Evolutionary conservation across 2,329 filamentous ascomycete genomes (phyloP).

Genomic region (Phoma sp.): DNA sequence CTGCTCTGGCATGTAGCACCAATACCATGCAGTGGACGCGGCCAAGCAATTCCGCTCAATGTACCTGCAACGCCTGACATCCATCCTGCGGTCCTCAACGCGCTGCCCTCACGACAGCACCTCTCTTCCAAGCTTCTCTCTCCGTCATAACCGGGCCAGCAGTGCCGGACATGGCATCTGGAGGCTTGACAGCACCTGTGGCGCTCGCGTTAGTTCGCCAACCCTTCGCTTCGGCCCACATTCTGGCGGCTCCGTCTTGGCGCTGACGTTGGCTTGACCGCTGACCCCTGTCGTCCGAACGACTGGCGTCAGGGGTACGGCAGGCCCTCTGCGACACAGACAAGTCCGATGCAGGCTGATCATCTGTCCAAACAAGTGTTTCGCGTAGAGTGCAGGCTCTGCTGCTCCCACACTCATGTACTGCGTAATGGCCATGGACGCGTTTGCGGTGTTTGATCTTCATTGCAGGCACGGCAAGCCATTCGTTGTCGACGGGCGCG

Average conservation of each 20-base stretch:
- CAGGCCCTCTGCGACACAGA: slow-evolving; percentile 1
- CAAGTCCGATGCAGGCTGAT: not conserved
- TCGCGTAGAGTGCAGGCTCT: slow-evolving; percentile 5
- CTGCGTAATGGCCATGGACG: not conserved
- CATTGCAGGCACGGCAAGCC: slow-evolving; percentile 4
- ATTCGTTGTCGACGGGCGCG: not conserved
- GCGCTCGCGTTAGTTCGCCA: not conserved
- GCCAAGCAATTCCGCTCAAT: slow-evolving; percentile 18
- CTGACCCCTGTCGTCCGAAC: slow-evolving; percentile 1
- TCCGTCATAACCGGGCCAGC: not conserved
- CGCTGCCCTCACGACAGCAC: not conserved
- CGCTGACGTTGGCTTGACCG: slow-evolving; percentile 6
- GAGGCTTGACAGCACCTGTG: not conserved
- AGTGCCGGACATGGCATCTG: slow-evolving; percentile 5
- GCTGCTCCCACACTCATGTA: not conserved
- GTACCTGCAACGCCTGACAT: not conserved
- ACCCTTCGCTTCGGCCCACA: slow-evolving; percentile 1
- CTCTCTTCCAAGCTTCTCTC: not conserved
- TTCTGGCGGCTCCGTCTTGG: slow-evolving; percentile 6
- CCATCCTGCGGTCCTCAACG: not conserved
- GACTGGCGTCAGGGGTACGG: slow-evolving; percentile 10
- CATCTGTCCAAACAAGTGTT: slow-evolving; percentile 10
- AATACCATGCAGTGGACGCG: slow-evolving; percentile 13
- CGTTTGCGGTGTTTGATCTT: slow-evolving; percentile 14
- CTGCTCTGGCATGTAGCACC: slow-evolving; percentile 17